These are phyloP conservation scores for Ganoderma lucidum DNA, from an alignment of 1,284 basidiomycete genomes.

Conservation along the genomic window DNA sequence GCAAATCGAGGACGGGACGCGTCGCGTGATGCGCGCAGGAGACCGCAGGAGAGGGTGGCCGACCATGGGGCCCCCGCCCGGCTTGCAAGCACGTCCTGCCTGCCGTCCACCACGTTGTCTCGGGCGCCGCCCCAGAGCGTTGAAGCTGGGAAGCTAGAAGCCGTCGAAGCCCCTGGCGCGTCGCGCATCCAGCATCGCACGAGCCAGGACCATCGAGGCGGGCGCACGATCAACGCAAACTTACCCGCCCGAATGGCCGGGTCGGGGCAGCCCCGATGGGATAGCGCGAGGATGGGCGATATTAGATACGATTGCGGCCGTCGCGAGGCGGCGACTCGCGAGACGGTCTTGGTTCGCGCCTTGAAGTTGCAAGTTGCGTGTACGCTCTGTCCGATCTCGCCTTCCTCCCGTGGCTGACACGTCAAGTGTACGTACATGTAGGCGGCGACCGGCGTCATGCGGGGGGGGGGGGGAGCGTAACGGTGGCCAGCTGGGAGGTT, in stretches of 20 bases:
- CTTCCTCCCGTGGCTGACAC: not conserved
- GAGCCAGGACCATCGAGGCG: not conserved
- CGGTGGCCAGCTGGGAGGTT: too few species aligned
- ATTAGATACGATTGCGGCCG: not conserved
- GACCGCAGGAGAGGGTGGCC: not conserved
- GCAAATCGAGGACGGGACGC: not conserved
- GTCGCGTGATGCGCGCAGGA: not conserved
- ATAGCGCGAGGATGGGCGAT: not conserved
- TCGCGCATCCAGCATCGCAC: not conserved
- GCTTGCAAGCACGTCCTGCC: not conserved
- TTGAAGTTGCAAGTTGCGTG: too few species aligned
- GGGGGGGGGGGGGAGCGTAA: not conserved
- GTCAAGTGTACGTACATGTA: not conserved
- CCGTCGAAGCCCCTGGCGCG: not conserved
- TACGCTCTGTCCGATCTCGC: not conserved
- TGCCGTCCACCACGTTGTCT: constrained; percentile 3
- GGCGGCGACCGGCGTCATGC: not conserved
- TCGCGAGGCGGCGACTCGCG: not conserved
- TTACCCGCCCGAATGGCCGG: not conserved
- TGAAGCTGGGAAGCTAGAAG: constrained; percentile 9
- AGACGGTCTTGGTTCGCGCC: not conserved
- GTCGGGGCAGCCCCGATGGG: not conserved
- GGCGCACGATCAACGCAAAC: not conserved
- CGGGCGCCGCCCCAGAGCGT: constrained; percentile 4
- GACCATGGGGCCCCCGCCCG: not conserved